These are phyloP conservation scores for Pseudoturritis turrita DNA, from an alignment of 345 rosid genomes.

Conservation along the genomic window DNA sequence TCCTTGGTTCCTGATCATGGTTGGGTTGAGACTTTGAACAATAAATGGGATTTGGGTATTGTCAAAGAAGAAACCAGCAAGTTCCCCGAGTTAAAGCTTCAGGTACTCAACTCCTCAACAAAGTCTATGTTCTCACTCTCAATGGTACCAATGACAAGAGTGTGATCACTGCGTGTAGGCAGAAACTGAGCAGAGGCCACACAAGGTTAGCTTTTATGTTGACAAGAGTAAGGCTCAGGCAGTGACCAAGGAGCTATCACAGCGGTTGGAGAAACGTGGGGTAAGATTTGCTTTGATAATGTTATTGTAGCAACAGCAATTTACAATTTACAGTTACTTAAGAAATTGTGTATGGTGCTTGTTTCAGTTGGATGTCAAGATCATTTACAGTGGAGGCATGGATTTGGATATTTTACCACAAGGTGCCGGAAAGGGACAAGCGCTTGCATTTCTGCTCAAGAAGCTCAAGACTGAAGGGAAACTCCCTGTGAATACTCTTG, in stretches of 20 bases:
- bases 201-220: constrained; percentile 89
- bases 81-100: constrained; percentile 83
- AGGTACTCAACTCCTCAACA: constrained; percentile 41
- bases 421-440: constrained; percentile 99
- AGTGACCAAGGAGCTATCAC: constrained; percentile 58
- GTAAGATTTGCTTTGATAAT: constrained; percentile 36
- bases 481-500: constrained; percentile 80
- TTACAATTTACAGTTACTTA: neutral
- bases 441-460: constrained; percentile 77
- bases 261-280: constrained; percentile 53
- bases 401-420: constrained; percentile 90
- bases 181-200: constrained; percentile 84
- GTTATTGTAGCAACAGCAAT: neutral
- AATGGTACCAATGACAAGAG: neutral
- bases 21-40: constrained; percentile 76
- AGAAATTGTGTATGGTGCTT: neutral
- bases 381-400: constrained; percentile 92
- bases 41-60: constrained; percentile 75
- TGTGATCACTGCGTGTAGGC: constrained; percentile 42
- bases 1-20: constrained; percentile 88
- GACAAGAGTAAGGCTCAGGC: constrained; percentile 73
- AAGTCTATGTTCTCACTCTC: neutral
- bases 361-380: constrained; percentile 83
- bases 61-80: constrained; percentile 72
- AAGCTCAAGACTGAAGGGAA: constrained; percentile 70